Conservation (phyloP, 2,329 filamentous ascomycete species). For the Ophiobolus disseminans region DNA sequence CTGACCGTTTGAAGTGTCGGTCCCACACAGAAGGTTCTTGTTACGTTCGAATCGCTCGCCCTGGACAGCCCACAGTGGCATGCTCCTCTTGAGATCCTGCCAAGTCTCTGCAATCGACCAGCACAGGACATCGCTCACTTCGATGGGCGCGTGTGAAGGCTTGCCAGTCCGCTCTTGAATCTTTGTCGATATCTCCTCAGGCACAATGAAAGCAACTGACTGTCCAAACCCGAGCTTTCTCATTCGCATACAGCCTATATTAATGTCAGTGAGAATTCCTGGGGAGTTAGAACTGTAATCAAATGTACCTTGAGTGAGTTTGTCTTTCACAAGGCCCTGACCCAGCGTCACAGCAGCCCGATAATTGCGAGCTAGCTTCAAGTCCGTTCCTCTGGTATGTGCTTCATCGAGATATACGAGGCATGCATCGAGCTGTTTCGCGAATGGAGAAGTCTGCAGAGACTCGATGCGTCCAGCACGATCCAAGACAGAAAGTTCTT, state of each 20-base stretch:
- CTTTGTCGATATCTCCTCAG: constrained; percentile 64
- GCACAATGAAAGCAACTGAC: constrained; percentile 67
- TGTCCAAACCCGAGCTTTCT: constrained; percentile 70
- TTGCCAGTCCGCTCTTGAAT: constrained; percentile 49
- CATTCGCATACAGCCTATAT: constrained; percentile 60
- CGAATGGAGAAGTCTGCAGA: constrained; percentile 66
- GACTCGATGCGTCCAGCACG: constrained; percentile 55
- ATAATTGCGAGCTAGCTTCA: constrained; percentile 65
- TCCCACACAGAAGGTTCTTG: constrained; percentile 42
- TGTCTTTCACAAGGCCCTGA: constrained; percentile 70
- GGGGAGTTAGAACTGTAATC: background rate
- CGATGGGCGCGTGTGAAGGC: constrained; percentile 40
- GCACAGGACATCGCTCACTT: constrained; percentile 62
- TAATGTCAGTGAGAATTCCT: constrained; percentile 13
- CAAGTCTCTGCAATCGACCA: constrained; percentile 69
- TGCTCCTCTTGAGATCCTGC: constrained; percentile 55
- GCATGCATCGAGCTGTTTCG: constrained; percentile 63
- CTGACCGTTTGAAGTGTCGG: constrained; percentile 22
- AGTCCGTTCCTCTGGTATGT: constrained; percentile 73
- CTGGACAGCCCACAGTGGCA: constrained; percentile 68
- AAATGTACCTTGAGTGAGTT: constrained; percentile 65
- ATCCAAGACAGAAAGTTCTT: constrained; percentile 64
- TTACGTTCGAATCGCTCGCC: constrained; percentile 60
- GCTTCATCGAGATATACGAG: constrained; percentile 74
- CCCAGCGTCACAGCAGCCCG: constrained; percentile 73